Percentiles rank a stretch among this genome's conserved stretches.
Conservation (phyloP, 768 basidiomycete species). For the Agaricus bisporus region DNA sequence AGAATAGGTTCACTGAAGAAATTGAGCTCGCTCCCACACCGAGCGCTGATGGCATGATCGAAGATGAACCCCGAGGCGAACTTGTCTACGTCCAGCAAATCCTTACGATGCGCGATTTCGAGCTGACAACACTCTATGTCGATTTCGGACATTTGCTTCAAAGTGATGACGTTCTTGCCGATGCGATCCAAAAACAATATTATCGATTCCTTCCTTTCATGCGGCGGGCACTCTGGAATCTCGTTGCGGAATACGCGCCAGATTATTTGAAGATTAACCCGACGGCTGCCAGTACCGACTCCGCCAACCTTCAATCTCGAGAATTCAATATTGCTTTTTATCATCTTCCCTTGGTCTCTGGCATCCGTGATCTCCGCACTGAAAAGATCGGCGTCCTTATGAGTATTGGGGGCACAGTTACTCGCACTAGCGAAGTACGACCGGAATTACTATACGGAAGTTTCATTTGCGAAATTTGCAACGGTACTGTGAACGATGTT, state of each 20-base stretch:
- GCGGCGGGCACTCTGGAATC: conserved; percentile 82
- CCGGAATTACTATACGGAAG: conserved; percentile 92
- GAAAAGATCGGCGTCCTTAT: conserved; percentile 92
- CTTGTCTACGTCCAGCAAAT: conserved; percentile 89
- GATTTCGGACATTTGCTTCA: conserved; percentile 89
- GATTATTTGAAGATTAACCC: conserved; percentile 95
- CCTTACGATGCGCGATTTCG: conserved; percentile 90
- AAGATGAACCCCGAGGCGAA: conserved; percentile 52
- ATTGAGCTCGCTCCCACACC: conserved; percentile 77
- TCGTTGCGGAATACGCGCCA: conserved; percentile 86
- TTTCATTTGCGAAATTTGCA: conserved; percentile 88
- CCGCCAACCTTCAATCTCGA: conserved; percentile 82
- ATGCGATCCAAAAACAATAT: conserved; percentile 91
- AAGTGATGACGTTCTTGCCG: conserved; percentile 88
- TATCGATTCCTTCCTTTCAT: conserved; percentile 96
- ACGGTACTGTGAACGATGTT: conserved; percentile 81
- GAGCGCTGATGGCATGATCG: conserved; percentile 61
- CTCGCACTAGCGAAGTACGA: conserved; percentile 93
- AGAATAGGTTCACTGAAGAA: conserved; percentile 73
- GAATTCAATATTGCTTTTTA: conserved; percentile 97
- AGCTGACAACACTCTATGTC: conserved; percentile 93
- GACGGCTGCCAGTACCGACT: conserved; percentile 79
- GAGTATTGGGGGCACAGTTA: conserved; percentile 96
- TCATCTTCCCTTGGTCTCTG: conserved; percentile 87
- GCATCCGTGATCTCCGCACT: conserved; percentile 89